Evolutionary conservation across 495 filamentous ascomycete species (phyloP).

Genomic region (Penicillium angulare): DNA sequence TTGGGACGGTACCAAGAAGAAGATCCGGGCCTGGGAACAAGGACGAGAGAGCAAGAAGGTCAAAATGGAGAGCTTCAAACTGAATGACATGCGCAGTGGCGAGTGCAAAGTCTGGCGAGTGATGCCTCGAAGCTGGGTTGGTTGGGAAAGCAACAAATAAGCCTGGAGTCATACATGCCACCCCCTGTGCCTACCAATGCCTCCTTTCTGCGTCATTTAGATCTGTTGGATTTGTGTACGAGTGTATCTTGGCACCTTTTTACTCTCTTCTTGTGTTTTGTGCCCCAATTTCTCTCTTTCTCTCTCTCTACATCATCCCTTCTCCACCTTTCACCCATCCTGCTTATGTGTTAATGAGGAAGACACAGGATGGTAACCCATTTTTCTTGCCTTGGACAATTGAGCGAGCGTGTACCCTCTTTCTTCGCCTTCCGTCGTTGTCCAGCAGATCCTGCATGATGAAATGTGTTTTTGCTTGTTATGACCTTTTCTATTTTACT

Average conservation of each 20-base stretch:
- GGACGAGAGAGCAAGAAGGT: slow-evolving; percentile 93
- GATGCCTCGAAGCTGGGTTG: slow-evolving; percentile 88
- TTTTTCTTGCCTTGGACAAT: slow-evolving; percentile 25
- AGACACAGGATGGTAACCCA: slow-evolving; percentile 16
- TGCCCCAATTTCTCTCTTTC: slow-evolving; percentile 4
- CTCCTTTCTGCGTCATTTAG: slow-evolving; percentile 14
- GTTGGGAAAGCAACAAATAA: slow-evolving; percentile 62
- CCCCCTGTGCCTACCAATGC: too few species aligned
- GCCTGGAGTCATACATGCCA: too few species aligned
- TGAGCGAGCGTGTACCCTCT: slow-evolving; percentile 29
- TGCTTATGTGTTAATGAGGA: slow-evolving; percentile 26
- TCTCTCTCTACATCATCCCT: neutral
- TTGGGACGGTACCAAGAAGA: slow-evolving; percentile 99
- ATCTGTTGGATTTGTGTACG: slow-evolving; percentile 20
- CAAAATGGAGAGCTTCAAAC: slow-evolving; percentile 87
- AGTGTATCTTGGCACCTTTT: slow-evolving; percentile 16
- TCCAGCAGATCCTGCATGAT: slow-evolving; percentile 23
- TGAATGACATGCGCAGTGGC: slow-evolving; percentile 87
- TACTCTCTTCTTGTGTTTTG: neutral
- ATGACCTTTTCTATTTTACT: slow-evolving; percentile 13
- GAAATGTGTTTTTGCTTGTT: slow-evolving; percentile 11
- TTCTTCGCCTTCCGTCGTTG: slow-evolving; percentile 12
- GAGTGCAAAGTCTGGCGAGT: slow-evolving; percentile 98
- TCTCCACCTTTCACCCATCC: slow-evolving; percentile 2
- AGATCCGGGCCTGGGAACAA: slow-evolving; percentile 93